Evolutionary conservation across 1,284 basidiomycete species (phyloP).

Genomic region (Xerocomus minutiporus): DNA sequence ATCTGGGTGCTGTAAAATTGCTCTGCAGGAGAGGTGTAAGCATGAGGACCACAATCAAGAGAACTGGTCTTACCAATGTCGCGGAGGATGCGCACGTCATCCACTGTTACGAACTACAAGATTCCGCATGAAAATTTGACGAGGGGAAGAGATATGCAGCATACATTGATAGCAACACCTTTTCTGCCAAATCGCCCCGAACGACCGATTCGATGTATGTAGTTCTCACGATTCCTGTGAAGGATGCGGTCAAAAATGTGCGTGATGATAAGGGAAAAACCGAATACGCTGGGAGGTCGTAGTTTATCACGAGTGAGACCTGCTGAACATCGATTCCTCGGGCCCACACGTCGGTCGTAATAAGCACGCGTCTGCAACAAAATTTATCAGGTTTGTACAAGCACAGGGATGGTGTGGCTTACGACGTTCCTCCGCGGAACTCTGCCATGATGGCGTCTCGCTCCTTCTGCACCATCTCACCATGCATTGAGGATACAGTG

Average conservation of each 20-base stretch:
- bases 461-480: constrained; percentile 99
- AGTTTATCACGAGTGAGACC: constrained; percentile 97
- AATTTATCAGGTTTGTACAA: constrained; percentile 7
- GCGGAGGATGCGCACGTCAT: constrained; percentile 85
- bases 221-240: constrained; percentile 90
- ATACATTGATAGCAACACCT: constrained; percentile 87
- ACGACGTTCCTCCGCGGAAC: constrained; percentile 93
- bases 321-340: constrained; percentile 99
- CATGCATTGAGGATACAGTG: constrained; percentile 96
- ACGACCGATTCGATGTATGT: constrained; percentile 96
- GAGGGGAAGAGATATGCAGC: constrained; percentile 22
- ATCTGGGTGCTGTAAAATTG: constrained; percentile 89
- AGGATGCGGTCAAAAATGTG: constrained; percentile 16
- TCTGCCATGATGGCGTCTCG: constrained; percentile 99
- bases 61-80: constrained; percentile 68
- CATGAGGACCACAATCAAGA: constrained; percentile 1
- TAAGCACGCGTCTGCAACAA: constrained; percentile 74
- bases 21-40: constrained; percentile 43
- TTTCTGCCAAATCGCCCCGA: constrained; percentile 94
- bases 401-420: constrained; percentile 33
- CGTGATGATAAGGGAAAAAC: constrained; percentile 6
- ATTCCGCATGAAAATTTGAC: constrained; percentile 10
- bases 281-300: constrained; percentile 86
- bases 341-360: constrained; percentile 98
- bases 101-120: constrained; percentile 81